These are phyloP conservation scores for Volvox carteri DNA, from an alignment of 163 green algal genomes.

Conservation along the genomic window DNA sequence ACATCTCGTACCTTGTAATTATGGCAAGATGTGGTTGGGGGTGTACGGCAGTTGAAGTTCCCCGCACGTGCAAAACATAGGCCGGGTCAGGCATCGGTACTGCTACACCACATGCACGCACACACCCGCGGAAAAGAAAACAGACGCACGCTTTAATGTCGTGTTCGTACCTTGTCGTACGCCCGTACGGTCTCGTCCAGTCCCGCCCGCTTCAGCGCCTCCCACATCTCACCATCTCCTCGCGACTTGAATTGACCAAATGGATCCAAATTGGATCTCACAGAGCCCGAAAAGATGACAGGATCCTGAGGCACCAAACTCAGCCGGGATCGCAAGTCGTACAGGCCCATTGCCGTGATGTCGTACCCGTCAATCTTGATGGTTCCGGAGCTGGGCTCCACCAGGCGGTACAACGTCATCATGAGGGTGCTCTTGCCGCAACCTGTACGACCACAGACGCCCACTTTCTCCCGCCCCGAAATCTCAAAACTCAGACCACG, in stretches of 20 bases:
- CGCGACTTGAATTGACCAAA: slow-evolving; percentile 72
- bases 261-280: slow-evolving; percentile 95
- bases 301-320: slow-evolving; percentile 87
- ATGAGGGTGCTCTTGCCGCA: slow-evolving; percentile 96
- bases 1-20: too few species aligned
- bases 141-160: neutral
- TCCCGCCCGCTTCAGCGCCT: slow-evolving; percentile 76
- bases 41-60: neutral
- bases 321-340: slow-evolving; percentile 84
- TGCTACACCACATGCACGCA: neutral
- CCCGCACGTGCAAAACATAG: too few species aligned
- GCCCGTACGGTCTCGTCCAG: slow-evolving; percentile 60
- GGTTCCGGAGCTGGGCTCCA: slow-evolving; percentile 85
- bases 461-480: slow-evolving; percentile 64
- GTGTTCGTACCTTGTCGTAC: slow-evolving; percentile 31
- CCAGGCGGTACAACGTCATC: slow-evolving; percentile 93
- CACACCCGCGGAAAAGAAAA: neutral
- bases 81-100: too few species aligned
- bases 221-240: slow-evolving; percentile 84
- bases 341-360: slow-evolving; percentile 84
- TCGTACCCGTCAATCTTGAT: slow-evolving; percentile 95
- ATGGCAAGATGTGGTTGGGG: too few species aligned
- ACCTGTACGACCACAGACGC: slow-evolving; percentile 93
- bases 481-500: slow-evolving; percentile 71
- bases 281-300: slow-evolving; percentile 85